Percentiles rank a stretch among this genome's conserved stretches.
These are phyloP conservation scores for Suillus americanus DNA, from an alignment of 768 basidiomycete species.

Conservation along the genomic window DNA sequence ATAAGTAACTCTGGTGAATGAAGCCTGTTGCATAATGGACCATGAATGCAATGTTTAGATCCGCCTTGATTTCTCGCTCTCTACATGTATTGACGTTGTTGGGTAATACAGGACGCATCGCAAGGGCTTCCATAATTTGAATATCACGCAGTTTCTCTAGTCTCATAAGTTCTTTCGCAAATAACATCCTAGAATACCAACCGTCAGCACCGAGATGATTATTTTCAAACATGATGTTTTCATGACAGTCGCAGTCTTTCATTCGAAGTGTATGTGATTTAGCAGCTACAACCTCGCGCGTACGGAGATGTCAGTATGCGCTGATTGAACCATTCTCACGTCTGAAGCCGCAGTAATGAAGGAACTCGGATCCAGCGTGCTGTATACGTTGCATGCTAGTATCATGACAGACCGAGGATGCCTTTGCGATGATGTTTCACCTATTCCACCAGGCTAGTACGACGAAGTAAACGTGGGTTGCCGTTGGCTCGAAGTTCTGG, in stretches of 20 bases:
- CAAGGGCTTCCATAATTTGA: background rate
- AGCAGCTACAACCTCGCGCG: background rate
- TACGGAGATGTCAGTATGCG: background rate
- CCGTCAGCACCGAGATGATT: background rate
- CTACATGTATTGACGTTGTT: background rate
- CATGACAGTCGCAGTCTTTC: background rate
- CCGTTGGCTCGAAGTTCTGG: background rate
- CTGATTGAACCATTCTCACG: background rate
- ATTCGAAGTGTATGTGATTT: background rate
- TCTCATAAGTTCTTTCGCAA: background rate
- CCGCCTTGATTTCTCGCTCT: background rate
- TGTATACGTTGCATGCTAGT: background rate
- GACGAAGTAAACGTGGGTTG: background rate
- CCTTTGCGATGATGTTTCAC: background rate
- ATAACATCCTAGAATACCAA: background rate
- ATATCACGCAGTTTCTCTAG: background rate
- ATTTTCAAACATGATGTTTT: background rate
- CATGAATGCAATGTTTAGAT: background rate
- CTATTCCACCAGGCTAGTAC: background rate
- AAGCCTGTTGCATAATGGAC: conserved; percentile 1
- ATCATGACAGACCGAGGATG: background rate
- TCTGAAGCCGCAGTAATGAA: background rate
- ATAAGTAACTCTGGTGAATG: conserved; percentile 5
- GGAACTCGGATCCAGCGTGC: background rate
- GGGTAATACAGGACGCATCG: background rate